Percentiles rank a stretch among this genome's conserved stretches.
These are phyloP conservation scores for Globisporangium abappressorium DNA, from an alignment of 352 stramenopile genomes.

Conservation along the genomic window DNA sequence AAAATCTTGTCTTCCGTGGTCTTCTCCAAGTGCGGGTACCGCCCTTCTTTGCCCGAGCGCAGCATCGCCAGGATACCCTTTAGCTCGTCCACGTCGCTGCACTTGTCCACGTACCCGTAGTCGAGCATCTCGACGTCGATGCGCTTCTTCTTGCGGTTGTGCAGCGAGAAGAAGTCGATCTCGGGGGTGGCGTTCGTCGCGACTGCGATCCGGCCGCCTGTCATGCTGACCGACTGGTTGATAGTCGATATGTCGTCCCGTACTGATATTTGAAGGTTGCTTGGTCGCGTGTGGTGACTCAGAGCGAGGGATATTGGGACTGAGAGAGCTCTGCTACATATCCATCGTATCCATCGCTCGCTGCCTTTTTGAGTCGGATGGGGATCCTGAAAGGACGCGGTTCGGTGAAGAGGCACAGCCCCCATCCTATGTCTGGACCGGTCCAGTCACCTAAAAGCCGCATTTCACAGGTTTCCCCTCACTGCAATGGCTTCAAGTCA, in stretches of 20 bases:
- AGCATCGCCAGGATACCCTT: slow-evolving; percentile 85
- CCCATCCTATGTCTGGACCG: background rate
- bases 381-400: slow-evolving; percentile 15
- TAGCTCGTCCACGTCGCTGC: slow-evolving; percentile 79
- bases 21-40: slow-evolving; percentile 87
- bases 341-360: background rate
- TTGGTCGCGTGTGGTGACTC: background rate
- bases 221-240: slow-evolving; percentile 2
- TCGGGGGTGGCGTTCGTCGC: slow-evolving; percentile 19
- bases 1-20: slow-evolving; percentile 80
- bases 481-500: slow-evolving; percentile 6
- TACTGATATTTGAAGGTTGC: background rate
- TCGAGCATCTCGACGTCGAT: slow-evolving; percentile 90
- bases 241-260: background rate
- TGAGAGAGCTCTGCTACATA: background rate
- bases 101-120: slow-evolving; percentile 89
- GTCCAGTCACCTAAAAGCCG: background rate
- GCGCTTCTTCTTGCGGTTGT: slow-evolving; percentile 63
- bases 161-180: slow-evolving; percentile 74
- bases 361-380: background rate
- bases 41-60: slow-evolving; percentile 86
- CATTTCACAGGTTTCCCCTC: slow-evolving; percentile 1
- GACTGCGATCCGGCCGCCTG: background rate
- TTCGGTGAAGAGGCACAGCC: slow-evolving; percentile 8
- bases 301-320: background rate